These are phyloP conservation scores for Aspergillus fumigatiaffinis DNA, from an alignment of 2,329 filamentous ascomycete genomes.

Conservation along the genomic window DNA sequence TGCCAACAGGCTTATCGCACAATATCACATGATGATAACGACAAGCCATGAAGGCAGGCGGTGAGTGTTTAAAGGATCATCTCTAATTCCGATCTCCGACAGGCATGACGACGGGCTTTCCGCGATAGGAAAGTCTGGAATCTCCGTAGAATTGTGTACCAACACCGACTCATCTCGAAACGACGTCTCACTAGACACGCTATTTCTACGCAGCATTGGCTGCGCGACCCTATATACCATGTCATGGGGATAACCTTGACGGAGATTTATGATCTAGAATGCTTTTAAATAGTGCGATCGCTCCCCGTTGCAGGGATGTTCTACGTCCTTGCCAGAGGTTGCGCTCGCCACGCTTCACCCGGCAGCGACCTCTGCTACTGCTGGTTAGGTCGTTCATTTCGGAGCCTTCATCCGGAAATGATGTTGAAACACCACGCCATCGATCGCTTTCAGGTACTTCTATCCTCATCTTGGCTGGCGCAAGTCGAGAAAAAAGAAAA, in stretches of 20 bases:
- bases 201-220: slow-evolving; percentile 10
- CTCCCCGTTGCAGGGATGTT: slow-evolving; percentile 30
- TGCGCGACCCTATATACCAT: slow-evolving; percentile 18
- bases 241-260: slow-evolving; percentile 14
- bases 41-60: slow-evolving; percentile 7
- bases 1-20: neutral
- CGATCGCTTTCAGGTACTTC: slow-evolving; percentile 28
- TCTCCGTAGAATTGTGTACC: neutral
- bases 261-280: slow-evolving; percentile 13
- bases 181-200: neutral
- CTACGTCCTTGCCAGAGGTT: slow-evolving; percentile 24
- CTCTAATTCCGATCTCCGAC: slow-evolving; percentile 7
- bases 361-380: slow-evolving; percentile 11
- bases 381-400: slow-evolving; percentile 12
- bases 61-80: slow-evolving; percentile 7
- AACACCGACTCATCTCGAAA: neutral
- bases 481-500: neutral
- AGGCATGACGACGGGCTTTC: slow-evolving; percentile 11
- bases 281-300: slow-evolving; percentile 25
- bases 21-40: slow-evolving; percentile 6
- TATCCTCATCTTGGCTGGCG: neutral
- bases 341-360: slow-evolving; percentile 16
- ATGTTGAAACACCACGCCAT: slow-evolving; percentile 3
- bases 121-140: slow-evolving; percentile 17
- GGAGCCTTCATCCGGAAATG: slow-evolving; percentile 8